Evolutionary conservation across 208 protist species (phyloP), one percentile per base, ranked within the genome.

Genomic region (Herpetomonas tarakana): DNA sequence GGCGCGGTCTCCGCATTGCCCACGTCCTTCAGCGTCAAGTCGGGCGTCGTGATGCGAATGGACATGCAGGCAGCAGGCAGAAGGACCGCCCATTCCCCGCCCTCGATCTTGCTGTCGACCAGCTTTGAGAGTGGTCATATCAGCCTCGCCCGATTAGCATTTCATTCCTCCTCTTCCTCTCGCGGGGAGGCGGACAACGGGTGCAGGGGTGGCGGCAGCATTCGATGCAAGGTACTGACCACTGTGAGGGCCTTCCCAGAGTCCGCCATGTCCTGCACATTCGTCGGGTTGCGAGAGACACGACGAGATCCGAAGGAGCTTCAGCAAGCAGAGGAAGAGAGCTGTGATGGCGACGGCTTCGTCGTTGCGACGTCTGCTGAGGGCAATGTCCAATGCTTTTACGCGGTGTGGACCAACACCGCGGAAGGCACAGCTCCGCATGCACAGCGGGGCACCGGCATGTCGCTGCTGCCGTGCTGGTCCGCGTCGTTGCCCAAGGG

Each of bases 111-210:
- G 44, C 19, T 49, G 19, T 49, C 44, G 16, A 18, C 19, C n/a
- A 61, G 67, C 3, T 89, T 94, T 65, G 87, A 94, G 58, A 94
- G 87, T 52, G 87, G 87, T 0, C 83, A 94, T 60, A 56, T 93
- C 16, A 54, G 75, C 2, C 65, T 93, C 9, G 62, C 56, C 30
- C 39, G 65, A n/a, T 29, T 56, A 7, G 27, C 50, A 2, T 38
- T 60, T 7, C 19, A 4, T 11, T 7, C 27, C 14, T 7, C 47
- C 25, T 38, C 29, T 12, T 24, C 58, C n/a, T 14, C 26, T 14
- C 12, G 24, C 27, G 22, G 28, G 41, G 26, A 54, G 3, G 18
- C 14, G 44, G 7, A 63, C 26, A n/a, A n/a, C n/a, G n/a, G n/a
- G 12, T 7, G 38, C 6, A 53, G 29, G 12, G 11, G 12, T 19